Evolutionary conservation across 306 rosid genomes (phyloP).

Genomic region (Lagenaria siceraria): DNA sequence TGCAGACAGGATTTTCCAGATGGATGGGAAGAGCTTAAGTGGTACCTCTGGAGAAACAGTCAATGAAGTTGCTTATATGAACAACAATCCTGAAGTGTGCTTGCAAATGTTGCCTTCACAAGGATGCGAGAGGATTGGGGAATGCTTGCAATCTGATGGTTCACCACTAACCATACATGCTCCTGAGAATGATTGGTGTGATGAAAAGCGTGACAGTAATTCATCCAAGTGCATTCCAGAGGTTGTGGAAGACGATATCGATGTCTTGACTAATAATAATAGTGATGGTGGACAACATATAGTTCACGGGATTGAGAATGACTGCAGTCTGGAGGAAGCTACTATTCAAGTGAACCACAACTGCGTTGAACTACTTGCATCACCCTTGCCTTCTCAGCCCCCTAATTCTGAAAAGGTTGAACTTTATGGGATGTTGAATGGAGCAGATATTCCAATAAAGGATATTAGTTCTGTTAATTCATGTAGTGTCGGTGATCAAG

Average conservation of each 20-base stretch:
- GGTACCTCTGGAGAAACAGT: slow-evolving; percentile 27
- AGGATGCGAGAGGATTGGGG: slow-evolving; percentile 18
- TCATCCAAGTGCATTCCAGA: slow-evolving; percentile 7
- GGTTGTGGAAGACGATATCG: slow-evolving; percentile 11
- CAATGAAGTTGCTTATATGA: slow-evolving; percentile 24
- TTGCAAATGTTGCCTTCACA: slow-evolving; percentile 22
- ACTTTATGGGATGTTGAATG: slow-evolving; percentile 24
- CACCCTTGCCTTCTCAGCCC: slow-evolving; percentile 31
- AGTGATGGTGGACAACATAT: slow-evolving; percentile 14
- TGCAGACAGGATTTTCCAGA: slow-evolving; percentile 20
- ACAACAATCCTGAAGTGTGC: slow-evolving; percentile 16
- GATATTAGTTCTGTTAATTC: slow-evolving; percentile 28
- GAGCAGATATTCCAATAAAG: slow-evolving; percentile 20
- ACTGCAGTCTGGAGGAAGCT: slow-evolving; percentile 27
- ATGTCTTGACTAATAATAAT: slow-evolving; percentile 8
- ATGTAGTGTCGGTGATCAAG: slow-evolving; percentile 18
- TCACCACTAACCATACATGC: slow-evolving; percentile 21
- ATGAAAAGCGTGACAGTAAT: slow-evolving; percentile 11
- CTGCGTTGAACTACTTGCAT: slow-evolving; percentile 20
- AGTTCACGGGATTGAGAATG: slow-evolving; percentile 20
- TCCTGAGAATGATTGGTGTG: slow-evolving; percentile 20
- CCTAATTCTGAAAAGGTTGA: slow-evolving; percentile 18
- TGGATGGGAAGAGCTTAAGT: slow-evolving; percentile 20
- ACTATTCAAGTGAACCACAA: slow-evolving; percentile 11
- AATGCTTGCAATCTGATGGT: slow-evolving; percentile 25